Evolutionary conservation across 2,329 filamentous ascomycete genomes (phyloP).

Genomic region (Cercospora zeina): DNA sequence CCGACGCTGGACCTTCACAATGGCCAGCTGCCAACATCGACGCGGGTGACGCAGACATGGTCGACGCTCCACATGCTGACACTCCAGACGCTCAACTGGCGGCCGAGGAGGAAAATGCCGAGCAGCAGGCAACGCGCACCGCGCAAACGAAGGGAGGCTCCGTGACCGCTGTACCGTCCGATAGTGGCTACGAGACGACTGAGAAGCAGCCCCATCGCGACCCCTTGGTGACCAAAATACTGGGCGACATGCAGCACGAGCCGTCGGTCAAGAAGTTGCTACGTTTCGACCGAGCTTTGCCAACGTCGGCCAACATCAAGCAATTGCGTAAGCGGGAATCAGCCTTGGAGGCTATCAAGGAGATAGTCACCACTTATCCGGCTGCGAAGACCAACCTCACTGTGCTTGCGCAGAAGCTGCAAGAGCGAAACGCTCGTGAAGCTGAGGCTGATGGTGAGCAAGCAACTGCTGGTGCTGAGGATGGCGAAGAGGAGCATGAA

Average conservation of each 20-base stretch:
- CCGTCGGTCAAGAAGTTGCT: conserved; percentile 19
- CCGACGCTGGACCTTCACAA: background rate
- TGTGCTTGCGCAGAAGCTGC: conserved; percentile 12
- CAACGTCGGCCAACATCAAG: conserved; percentile 16
- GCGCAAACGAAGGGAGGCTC: background rate
- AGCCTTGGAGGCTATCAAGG: conserved; percentile 19
- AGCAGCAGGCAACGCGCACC: background rate
- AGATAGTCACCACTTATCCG: conserved; percentile 17
- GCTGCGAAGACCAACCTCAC: conserved; percentile 15
- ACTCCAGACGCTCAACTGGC: conserved; percentile 6
- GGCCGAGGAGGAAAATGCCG: background rate
- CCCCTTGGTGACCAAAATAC: conserved; percentile 20
- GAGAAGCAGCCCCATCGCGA: conserved; percentile 16
- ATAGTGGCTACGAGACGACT: conserved; percentile 12
- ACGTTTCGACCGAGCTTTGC: conserved; percentile 12
- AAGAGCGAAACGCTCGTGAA: conserved; percentile 10
- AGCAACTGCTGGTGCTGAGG: conserved; percentile 1
- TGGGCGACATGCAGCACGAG: conserved; percentile 23
- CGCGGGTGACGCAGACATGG: background rate
- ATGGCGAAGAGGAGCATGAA: background rate
- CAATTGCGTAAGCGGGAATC: conserved; percentile 14
- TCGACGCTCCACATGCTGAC: background rate
- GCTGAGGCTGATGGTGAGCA: conserved; percentile 16
- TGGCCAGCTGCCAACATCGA: background rate
- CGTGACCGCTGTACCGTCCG: conserved; percentile 1